Conservation (phyloP, 305 asterid genomes). For the Lippia alba region DNA sequence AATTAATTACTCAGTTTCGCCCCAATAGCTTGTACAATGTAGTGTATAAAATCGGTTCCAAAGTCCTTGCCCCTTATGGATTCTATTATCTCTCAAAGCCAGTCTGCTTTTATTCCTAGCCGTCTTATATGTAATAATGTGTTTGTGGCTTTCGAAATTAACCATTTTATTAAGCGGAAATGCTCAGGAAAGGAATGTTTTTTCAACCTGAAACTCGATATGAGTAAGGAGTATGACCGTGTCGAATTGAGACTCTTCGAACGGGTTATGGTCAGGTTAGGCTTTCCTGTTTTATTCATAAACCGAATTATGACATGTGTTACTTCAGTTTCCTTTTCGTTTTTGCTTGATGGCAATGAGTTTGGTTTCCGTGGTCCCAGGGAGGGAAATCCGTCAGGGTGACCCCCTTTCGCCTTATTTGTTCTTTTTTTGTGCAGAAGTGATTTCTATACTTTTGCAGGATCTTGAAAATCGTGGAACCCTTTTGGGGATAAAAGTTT, state of each 20-base stretch:
- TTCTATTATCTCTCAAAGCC: too few species aligned
- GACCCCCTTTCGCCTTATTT: too few species aligned
- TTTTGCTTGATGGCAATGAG: neutral
- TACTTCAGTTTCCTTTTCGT: neutral
- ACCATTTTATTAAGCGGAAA: neutral
- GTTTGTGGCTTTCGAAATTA: neutral
- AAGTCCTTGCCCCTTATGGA: too few species aligned
- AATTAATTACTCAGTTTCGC: too few species aligned
- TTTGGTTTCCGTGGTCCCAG: neutral
- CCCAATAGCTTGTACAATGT: too few species aligned
- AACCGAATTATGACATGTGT: neutral
- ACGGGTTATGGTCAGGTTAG: neutral
- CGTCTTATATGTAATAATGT: too few species aligned
- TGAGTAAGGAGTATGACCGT: neutral
- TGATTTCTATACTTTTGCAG: neutral
- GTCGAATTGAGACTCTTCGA: neutral
- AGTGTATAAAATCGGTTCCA: too few species aligned
- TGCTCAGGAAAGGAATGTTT: neutral
- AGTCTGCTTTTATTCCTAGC: too few species aligned
- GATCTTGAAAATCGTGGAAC: neutral
- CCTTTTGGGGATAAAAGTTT: too few species aligned
- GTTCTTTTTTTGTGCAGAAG: too few species aligned
- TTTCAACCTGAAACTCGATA: neutral
- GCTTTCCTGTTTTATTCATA: neutral
- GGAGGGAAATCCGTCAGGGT: too few species aligned